Percentiles rank a stretch among this genome's conserved stretches.
Conservation (phyloP, 2,329 filamentous ascomycete species). For the Aspergillus udagawae region DNA sequence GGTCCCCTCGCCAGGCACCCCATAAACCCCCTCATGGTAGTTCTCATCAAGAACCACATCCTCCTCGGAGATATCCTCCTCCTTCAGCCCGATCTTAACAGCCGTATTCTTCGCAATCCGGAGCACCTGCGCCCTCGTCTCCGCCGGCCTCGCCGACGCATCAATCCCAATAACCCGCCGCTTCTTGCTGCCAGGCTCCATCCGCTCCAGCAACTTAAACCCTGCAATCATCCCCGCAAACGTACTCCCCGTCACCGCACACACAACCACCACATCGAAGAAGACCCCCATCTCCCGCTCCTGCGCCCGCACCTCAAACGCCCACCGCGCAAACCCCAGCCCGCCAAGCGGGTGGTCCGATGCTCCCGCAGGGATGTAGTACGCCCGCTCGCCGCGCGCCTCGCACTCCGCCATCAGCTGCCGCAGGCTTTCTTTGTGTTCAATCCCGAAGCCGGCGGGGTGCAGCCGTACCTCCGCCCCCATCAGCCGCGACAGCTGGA, state of each 20-base stretch:
- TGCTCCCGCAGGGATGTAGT: constrained; percentile 68
- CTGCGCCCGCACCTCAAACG: constrained; percentile 63
- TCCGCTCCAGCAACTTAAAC: constrained; percentile 60
- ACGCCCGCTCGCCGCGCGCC: constrained; percentile 56
- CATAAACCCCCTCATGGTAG: constrained; percentile 66
- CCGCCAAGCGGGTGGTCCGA: constrained; percentile 68
- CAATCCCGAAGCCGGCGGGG: constrained; percentile 61
- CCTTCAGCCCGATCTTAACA: constrained; percentile 57
- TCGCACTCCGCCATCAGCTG: constrained; percentile 53
- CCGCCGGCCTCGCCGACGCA: constrained; percentile 54
- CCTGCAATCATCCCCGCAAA: constrained; percentile 70
- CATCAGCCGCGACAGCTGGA: constrained; percentile 66
- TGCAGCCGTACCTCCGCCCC: constrained; percentile 61
- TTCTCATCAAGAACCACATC: constrained; percentile 62
- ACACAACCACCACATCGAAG: constrained; percentile 66
- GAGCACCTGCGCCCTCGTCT: constrained; percentile 63
- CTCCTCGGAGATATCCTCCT: constrained; percentile 56
- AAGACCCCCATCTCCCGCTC: constrained; percentile 59
- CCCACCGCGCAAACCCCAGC: constrained; percentile 67
- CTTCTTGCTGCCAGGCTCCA: constrained; percentile 36
- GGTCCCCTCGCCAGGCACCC: constrained; percentile 62
- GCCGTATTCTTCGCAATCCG: constrained; percentile 63
- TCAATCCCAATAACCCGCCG: constrained; percentile 65
- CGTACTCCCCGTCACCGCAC: constrained; percentile 67
- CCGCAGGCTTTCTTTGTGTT: constrained; percentile 60